Conservation (phyloP, 352 stramenopile genomes). For the Globisporangium viniferum region DNA sequence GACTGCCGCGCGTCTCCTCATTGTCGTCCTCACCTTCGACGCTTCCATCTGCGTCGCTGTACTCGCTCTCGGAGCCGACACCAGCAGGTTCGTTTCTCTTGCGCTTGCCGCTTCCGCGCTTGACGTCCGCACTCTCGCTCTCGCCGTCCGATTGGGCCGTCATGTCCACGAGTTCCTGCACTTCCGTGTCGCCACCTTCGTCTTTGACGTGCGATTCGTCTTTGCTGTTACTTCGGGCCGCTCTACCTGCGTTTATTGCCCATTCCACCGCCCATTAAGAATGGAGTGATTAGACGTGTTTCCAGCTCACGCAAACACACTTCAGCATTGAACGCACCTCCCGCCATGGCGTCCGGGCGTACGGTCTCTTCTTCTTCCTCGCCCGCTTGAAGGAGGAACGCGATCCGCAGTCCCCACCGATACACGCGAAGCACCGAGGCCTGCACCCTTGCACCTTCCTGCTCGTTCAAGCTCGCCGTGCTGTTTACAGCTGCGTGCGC, state of each 20-base stretch:
- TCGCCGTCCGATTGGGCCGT: neutral
- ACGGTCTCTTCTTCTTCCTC: neutral
- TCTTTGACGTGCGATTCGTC: neutral
- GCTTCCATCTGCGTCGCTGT: neutral
- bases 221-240: neutral
- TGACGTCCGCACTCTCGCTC: neutral
- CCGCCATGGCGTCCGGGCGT: neutral
- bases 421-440: neutral
- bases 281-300: neutral
- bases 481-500: neutral
- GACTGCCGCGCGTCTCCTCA: neutral
- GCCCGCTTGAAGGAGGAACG: neutral
- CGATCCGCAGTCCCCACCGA: neutral
- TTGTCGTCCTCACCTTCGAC: neutral
- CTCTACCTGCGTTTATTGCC: neutral
- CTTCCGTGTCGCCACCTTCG: neutral
- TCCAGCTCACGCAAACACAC: neutral
- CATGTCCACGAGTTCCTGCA: slow-evolving; percentile 10
- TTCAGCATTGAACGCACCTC: neutral
- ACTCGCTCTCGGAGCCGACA: neutral
- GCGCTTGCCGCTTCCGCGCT: slow-evolving; percentile 2
- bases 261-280: neutral
- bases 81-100: neutral
- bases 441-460: neutral
- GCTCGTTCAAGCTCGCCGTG: neutral